Evolutionary conservation across 2,329 filamentous ascomycete species (phyloP), one percentile per base, ranked within the genome.

Genomic region (Cercospora zeina): DNA sequence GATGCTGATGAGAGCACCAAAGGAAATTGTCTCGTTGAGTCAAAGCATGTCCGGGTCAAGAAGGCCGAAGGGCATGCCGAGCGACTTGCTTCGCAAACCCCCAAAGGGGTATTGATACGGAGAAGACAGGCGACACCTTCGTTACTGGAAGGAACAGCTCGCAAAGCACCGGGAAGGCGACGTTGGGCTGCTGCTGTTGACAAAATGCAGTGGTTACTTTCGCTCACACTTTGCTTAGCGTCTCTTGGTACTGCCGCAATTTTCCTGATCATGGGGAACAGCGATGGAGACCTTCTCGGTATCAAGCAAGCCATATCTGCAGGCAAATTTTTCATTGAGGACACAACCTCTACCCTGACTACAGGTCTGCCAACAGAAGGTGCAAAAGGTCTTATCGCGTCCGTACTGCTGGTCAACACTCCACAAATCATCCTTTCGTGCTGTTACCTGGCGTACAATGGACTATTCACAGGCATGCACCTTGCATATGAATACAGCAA

Each of bases 341-440:
- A 21, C n/a, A 37, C 33, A 1, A n/a, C 33, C 1, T 24, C 50
- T 31, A 69, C 13, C 47, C 67, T 34, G 19, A 42, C 10, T 21
- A 36, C 16, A 21, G 37, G 7, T 14, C 60, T 30, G 62, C 66
- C 5, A 16, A 47, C 19, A 10, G 19, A 42, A n/a, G 66, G 63
- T 2, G 34, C 62, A 4, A 27, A 21, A 2, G 64, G 62, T 4
- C 45, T 70, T 2, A 54, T 70, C 24, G 58, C 19, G 1, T 42
- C 64, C 11, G 70, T 76, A 0, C 69, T 82, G 16, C 19, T 82
- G 0, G 78, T 77, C 36, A 84, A 84, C 63, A 27, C 74, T 0
- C 80, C 81, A 1, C 82, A 84, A 64, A 57, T 81, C 0, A 57
- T 83, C 3, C 62, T 82, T 0, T 81, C 79, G 0, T 67, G 80